Evolutionary conservation across 768 basidiomycete genomes (phyloP), one percentile per base, ranked within the genome.

Genomic region (Pleurotus sapidus): DNA sequence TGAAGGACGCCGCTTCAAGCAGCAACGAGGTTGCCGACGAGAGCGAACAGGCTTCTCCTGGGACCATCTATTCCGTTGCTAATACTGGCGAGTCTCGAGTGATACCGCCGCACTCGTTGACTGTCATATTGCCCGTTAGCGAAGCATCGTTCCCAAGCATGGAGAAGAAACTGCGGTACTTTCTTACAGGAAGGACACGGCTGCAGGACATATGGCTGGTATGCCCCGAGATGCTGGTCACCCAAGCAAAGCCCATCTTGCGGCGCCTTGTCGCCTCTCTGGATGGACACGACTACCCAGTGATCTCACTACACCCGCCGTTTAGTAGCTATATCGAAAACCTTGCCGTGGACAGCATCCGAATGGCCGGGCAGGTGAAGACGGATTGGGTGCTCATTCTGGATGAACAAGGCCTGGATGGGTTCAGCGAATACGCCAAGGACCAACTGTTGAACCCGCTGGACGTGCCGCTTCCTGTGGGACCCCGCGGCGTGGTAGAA

Each of bases 381-480:
- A 79, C 82, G 0, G 73, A 78, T 23, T 82, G 80, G 76, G 63
- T 82, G 7, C 74, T 89, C 11, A 50, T 88, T 6, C 69, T 87
- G 55, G 81, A 83, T 55, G 72, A 81, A 47, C 56, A 62, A 45
- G 84, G 78, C 7, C 59, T 88, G 7, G 24, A 60, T 3, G 60
- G 67, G 6, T 42, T 81, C 40, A 65, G 72, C 46, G 59, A 66
- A 30, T 58, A 65, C 20, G 72, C 72, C 14, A 71, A 68, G 57
- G 57, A 68, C 3, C 64, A 70, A 47, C 74, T 88, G n/a, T 57
- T 84, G 2, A 70, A 70, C 39, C 78, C 81, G 0, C 70, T 74
- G 20, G 64, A 66, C 4, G 43, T 70, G 2, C 63, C 63, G 49
- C 54, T 77, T 12, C 79, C 75, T 24, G 64, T 75, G 48, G 83